Percentiles rank a stretch among this genome's conserved stretches.
These are phyloP conservation scores for Gaeumannomyces sp. DNA, from an alignment of 2,329 filamentous ascomycete species.

Conservation along the genomic window DNA sequence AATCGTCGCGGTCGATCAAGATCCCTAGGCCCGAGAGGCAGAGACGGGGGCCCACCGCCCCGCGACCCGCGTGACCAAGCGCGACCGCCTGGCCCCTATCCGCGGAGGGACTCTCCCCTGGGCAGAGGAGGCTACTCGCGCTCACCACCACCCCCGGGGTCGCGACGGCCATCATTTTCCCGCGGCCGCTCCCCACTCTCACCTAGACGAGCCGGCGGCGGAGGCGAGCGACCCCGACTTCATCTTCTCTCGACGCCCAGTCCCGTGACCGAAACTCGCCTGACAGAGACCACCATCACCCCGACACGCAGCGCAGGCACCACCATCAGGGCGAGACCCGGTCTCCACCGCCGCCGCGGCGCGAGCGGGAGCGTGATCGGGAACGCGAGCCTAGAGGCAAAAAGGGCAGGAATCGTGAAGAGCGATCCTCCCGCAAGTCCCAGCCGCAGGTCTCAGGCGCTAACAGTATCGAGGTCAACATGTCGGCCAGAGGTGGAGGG, in stretches of 20 bases:
- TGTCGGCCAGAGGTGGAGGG: constrained; percentile 37
- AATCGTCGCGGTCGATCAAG: constrained; percentile 21
- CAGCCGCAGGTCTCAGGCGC: constrained; percentile 35
- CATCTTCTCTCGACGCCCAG: constrained; percentile 16
- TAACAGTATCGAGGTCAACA: constrained; percentile 45
- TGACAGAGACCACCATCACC: constrained; percentile 10
- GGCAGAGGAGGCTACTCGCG: constrained; percentile 16
- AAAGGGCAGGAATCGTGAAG: constrained; percentile 33
- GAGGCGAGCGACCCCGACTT: constrained; percentile 15
- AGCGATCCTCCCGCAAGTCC: constrained; percentile 30
- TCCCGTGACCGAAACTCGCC: constrained; percentile 17
- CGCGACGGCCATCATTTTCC: constrained; percentile 19
- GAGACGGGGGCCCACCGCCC: constrained; percentile 10
- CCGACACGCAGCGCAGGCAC: constrained; percentile 8
- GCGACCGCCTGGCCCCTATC: constrained; percentile 15
- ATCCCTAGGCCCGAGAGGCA: constrained; percentile 16
- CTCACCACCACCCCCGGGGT: constrained; percentile 9
- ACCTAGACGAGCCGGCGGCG: constrained; percentile 8
- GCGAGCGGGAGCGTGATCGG: constrained; percentile 6
- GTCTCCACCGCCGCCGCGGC: constrained; percentile 12
- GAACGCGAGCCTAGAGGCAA: constrained; percentile 15
- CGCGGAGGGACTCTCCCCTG: constrained; percentile 15
- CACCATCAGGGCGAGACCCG: constrained; percentile 6
- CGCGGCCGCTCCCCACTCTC: constrained; percentile 15
- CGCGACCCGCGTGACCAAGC: constrained; percentile 11